These are phyloP conservation scores for Rhododendron molle DNA, from an alignment of 148 eudicot genomes.

Conservation along the genomic window DNA sequence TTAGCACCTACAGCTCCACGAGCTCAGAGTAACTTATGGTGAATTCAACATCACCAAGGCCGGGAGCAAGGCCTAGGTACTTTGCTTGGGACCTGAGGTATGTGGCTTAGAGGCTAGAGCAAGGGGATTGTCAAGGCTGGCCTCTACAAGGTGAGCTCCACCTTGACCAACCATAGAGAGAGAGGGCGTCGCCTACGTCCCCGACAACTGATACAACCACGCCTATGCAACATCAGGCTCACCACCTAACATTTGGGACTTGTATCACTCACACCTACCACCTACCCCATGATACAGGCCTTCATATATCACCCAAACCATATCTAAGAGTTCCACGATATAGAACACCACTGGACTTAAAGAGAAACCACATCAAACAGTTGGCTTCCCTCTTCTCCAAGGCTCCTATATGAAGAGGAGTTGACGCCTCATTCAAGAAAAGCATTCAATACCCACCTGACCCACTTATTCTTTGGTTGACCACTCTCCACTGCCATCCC, in stretches of 20 bases:
- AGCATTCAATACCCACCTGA: not conserved
- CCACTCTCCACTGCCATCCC: not conserved
- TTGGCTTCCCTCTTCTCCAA: not conserved
- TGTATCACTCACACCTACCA: not conserved
- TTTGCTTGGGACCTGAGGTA: not conserved
- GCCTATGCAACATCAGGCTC: not conserved
- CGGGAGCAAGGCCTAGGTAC: not conserved
- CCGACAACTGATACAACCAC: not conserved
- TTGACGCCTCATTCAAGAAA: not conserved
- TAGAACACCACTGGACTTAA: not conserved
- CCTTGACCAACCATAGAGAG: not conserved
- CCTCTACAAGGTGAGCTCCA: not conserved
- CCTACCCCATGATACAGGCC: not conserved
- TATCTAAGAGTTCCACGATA: not conserved
- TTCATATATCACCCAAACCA: not conserved
- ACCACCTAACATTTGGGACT: not conserved
- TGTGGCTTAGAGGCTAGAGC: not conserved
- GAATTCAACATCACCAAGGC: not conserved
- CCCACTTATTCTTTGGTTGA: not conserved
- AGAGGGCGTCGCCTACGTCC: not conserved
- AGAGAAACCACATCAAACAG: not conserved
- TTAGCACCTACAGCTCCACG: not conserved
- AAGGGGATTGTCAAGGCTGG: not conserved
- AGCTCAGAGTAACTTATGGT: not conserved
- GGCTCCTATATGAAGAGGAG: not conserved